These are phyloP conservation scores for Pestalotiopsis fici DNA, from an alignment of 2,329 filamentous ascomycete species.

Conservation along the genomic window DNA sequence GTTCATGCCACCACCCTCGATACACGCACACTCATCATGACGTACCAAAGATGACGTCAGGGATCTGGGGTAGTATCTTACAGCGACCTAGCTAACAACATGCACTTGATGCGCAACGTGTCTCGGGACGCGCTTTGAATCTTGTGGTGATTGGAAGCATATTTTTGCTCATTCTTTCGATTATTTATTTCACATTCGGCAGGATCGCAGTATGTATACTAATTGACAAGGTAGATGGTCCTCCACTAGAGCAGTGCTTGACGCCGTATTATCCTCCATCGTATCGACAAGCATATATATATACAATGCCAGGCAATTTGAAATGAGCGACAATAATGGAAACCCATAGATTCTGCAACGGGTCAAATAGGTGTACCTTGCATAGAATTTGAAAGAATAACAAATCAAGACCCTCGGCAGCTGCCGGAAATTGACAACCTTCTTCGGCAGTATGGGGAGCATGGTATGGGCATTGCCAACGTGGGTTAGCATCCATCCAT, in stretches of 20 bases:
- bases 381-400: not conserved
- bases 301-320: too few relatives aligned
- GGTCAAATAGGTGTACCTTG: not conserved
- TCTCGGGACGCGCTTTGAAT: not conserved
- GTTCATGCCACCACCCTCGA: not conserved
- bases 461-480: too few relatives aligned
- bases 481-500: not conserved
- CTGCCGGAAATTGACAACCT: not conserved
- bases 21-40: too few relatives aligned
- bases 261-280: too few relatives aligned
- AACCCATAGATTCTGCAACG: too few relatives aligned
- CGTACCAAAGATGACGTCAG: not conserved
- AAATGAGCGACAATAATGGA: too few relatives aligned
- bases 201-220: too few relatives aligned
- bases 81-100: not conserved
- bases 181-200: not conserved
- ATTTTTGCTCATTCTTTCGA: not conserved
- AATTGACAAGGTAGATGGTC: too few relatives aligned
- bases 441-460: not conserved
- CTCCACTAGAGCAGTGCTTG: too few relatives aligned
- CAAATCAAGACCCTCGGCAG: not conserved
- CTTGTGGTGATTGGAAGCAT: not conserved
- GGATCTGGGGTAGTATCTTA: not conserved
- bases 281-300: too few relatives aligned
- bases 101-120: not conserved